Percentiles rank a stretch among this genome's conserved stretches.
Evolutionary conservation across 1,284 basidiomycete genomes (phyloP).

Genomic region (Fomitiporia mediterranea): DNA sequence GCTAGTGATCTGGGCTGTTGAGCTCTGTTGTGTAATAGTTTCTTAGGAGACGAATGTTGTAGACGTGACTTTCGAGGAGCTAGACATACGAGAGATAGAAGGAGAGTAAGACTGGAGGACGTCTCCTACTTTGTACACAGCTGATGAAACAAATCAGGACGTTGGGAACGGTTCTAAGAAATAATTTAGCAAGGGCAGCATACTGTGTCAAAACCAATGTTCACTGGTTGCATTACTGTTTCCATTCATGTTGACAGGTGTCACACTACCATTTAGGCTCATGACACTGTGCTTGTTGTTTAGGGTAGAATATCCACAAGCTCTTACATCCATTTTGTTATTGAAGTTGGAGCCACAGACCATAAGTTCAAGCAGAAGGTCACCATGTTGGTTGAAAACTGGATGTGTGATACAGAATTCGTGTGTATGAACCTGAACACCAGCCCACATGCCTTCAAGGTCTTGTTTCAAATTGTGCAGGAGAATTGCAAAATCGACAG

Average conservation of each 20-base stretch:
- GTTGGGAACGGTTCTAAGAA: not conserved
- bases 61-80: conserved; percentile 5
- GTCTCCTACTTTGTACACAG: conserved; percentile 14
- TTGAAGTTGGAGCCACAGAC: not conserved
- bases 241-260: not conserved
- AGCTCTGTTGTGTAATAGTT: not conserved
- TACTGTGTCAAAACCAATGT: conserved; percentile 9
- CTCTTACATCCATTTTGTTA: too few species aligned
- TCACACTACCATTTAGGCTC: conserved; percentile 1
- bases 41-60: conserved; percentile 1
- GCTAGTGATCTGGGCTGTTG: not conserved
- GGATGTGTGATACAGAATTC: conserved; percentile 30
- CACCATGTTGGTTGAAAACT: conserved; percentile 31
- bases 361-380: conserved; percentile 31
- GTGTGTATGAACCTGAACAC: conserved; percentile 27
- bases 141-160: not conserved
- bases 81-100: conserved; percentile 15
- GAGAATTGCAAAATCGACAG: conserved; percentile 26
- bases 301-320: too few species aligned
- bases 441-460: conserved; percentile 31
- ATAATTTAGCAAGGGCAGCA: not conserved
- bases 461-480: conserved; percentile 26
- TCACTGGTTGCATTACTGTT: conserved; percentile 9
- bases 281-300: not conserved
- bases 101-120: conserved; percentile 1